Conservation (phyloP, 2,329 filamentous ascomycete species). For the Arthrobotrys iridis region DNA sequence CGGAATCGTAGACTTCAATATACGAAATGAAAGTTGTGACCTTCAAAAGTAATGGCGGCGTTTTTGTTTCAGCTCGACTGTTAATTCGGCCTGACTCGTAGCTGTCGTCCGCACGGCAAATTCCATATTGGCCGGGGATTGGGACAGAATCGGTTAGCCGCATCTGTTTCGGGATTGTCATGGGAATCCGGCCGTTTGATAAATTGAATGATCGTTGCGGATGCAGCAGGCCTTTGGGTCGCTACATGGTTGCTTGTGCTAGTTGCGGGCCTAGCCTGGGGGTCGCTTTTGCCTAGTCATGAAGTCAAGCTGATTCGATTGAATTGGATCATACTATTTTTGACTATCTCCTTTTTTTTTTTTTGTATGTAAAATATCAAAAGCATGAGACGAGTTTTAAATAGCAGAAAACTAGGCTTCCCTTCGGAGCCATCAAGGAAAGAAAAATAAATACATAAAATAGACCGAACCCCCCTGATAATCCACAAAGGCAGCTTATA, state of each 20-base stretch:
- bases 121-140: constrained; percentile 25
- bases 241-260: constrained; percentile 30
- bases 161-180: constrained; percentile 23
- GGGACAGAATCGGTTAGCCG: constrained; percentile 25
- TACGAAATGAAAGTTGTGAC: background rate
- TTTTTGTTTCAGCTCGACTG: constrained; percentile 15
- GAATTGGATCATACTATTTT: background rate
- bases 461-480: too few species aligned
- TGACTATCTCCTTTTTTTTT: background rate
- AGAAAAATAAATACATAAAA: too few species aligned
- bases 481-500: constrained; percentile 9
- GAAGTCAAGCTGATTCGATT: too few species aligned
- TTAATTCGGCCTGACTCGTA: constrained; percentile 27
- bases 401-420: too few species aligned
- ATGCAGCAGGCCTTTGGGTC: constrained; percentile 29
- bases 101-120: constrained; percentile 12
- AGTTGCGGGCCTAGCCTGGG: constrained; percentile 4
- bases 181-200: constrained; percentile 50
- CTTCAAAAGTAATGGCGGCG: background rate
- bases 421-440: too few species aligned
- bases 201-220: constrained; percentile 36
- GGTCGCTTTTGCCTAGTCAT: background rate
- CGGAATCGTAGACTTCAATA: background rate
- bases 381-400: too few species aligned
- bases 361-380: too few species aligned